Evolutionary conservation across 2,329 filamentous ascomycete species (phyloP).

Genomic region (Immersiporthe knoxdaviesiana): DNA sequence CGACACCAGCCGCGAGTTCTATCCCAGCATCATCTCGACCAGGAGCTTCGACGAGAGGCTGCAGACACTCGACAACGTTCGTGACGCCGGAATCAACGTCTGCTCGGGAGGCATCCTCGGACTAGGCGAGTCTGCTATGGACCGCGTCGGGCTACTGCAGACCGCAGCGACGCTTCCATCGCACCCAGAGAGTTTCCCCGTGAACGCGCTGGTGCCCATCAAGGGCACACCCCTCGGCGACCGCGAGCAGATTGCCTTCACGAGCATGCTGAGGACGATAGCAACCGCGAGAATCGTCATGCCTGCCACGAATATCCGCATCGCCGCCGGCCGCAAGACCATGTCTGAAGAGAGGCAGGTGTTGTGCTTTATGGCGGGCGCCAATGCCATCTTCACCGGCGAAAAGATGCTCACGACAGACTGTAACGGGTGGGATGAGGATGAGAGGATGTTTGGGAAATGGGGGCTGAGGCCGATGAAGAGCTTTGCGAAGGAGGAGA

Average conservation of each 20-base stretch:
- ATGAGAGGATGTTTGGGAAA: slow-evolving; percentile 78
- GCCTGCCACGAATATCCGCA: slow-evolving; percentile 82
- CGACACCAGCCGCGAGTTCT: slow-evolving; percentile 87
- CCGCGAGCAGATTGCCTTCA: slow-evolving; percentile 72
- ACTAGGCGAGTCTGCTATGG: slow-evolving; percentile 75
- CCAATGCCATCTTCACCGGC: slow-evolving; percentile 92
- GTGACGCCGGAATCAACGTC: slow-evolving; percentile 85
- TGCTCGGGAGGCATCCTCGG: slow-evolving; percentile 90
- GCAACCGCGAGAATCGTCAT: slow-evolving; percentile 83
- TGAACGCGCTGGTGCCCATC: slow-evolving; percentile 89
- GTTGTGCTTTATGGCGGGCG: slow-evolving; percentile 86
- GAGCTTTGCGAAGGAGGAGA: slow-evolving; percentile 43
- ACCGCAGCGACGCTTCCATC: slow-evolving; percentile 79
- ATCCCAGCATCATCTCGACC: slow-evolving; percentile 84
- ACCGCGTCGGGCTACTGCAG: slow-evolving; percentile 82
- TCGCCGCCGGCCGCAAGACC: slow-evolving; percentile 82
- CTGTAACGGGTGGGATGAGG: slow-evolving; percentile 89
- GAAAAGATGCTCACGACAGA: slow-evolving; percentile 96
- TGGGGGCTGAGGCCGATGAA: slow-evolving; percentile 84
- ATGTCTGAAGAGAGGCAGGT: slow-evolving; percentile 89
- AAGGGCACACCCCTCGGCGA: slow-evolving; percentile 86
- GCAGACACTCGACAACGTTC: slow-evolving; percentile 76
- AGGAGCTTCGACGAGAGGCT: slow-evolving; percentile 86
- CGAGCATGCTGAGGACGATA: slow-evolving; percentile 79
- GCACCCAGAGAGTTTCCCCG: slow-evolving; percentile 89